Percentiles rank a stretch among this genome's conserved stretches.
phyloP scores from a whole-genome alignment of 305 asterid genomes.

The Fraxinus velutina region DNA sequence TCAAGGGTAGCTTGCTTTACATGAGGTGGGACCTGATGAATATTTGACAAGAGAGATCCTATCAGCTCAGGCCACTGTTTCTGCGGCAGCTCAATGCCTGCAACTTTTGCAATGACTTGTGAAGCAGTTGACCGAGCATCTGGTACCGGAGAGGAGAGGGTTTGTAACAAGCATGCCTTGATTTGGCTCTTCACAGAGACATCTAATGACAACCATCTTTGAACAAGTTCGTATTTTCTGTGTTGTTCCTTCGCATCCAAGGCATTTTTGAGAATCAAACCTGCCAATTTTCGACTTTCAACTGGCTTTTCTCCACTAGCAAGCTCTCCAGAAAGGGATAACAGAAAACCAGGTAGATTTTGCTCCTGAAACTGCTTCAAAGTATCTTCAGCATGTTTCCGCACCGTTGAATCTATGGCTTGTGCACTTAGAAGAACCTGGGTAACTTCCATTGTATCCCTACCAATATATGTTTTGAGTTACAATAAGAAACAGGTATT shows the following conservation, averaged over 20 bases:
- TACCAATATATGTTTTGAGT: slow-evolving; percentile 22
- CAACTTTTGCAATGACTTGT: slow-evolving; percentile 91
- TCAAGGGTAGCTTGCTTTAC: slow-evolving; percentile 90
- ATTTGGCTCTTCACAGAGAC: slow-evolving; percentile 67
- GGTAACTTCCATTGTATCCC: slow-evolving; percentile 80
- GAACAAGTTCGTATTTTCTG: slow-evolving; percentile 73
- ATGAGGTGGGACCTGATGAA: slow-evolving; percentile 77
- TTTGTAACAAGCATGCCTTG: slow-evolving; percentile 69
- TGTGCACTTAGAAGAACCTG: slow-evolving; percentile 87
- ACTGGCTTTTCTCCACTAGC: slow-evolving; percentile 80
- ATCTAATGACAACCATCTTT: slow-evolving; percentile 80
- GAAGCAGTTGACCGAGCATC: slow-evolving; percentile 92
- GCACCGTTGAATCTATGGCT: slow-evolving; percentile 67
- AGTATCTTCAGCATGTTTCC: slow-evolving; percentile 77
- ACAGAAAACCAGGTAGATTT: slow-evolving; percentile 71
- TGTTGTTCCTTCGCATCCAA: slow-evolving; percentile 93
- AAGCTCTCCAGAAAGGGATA: slow-evolving; percentile 80
- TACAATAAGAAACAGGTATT: slow-evolving; percentile 13
- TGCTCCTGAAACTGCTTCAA: slow-evolving; percentile 86
- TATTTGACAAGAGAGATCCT: slow-evolving; percentile 65
- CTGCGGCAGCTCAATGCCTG: slow-evolving; percentile 83
- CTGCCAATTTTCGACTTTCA: slow-evolving; percentile 85
- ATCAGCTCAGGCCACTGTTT: slow-evolving; percentile 97
- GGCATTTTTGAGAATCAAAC: slow-evolving; percentile 80
- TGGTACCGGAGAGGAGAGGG: slow-evolving; percentile 62